phyloP scores from a whole-genome alignment of 176 grass and related monocot species.

The Dactylis glomerata region DNA sequence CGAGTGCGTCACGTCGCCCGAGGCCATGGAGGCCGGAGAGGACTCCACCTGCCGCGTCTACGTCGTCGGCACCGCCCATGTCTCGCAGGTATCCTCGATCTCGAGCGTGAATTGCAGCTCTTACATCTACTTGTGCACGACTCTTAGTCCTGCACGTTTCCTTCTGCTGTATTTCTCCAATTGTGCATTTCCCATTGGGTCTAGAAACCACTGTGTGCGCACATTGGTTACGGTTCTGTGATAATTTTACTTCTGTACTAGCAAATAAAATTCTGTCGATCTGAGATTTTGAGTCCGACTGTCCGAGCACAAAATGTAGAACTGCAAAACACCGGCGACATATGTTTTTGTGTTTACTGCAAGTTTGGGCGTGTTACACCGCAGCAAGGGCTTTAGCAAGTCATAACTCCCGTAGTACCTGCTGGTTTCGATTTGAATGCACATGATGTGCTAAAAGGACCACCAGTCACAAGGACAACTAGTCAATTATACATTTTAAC shows the following conservation, averaged over 20 bases:
- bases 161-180: not conserved
- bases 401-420: not conserved
- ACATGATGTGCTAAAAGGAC: not conserved
- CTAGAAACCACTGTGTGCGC: not conserved
- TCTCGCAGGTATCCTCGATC: conserved; percentile 52
- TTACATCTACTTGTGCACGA: not conserved
- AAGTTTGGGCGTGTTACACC: not conserved
- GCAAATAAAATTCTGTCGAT: not conserved
- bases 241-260: not conserved
- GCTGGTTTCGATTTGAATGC: not conserved
- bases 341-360: not conserved
- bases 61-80: conserved; percentile 70
- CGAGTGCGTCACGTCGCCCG: conserved; percentile 56
- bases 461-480: not conserved
- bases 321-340: not conserved
- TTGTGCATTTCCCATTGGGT: not conserved
- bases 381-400: not conserved
- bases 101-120: not conserved
- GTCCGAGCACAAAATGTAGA: not conserved
- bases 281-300: not conserved
- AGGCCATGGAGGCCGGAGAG: conserved; percentile 35
- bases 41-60: conserved; percentile 57
- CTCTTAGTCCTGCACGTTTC: not conserved
- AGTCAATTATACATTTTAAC: too few relatives aligned
- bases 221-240: not conserved